These are phyloP conservation scores for Phytomonas sp. DNA, from an alignment of 208 protist genomes.

Conservation along the genomic window DNA sequence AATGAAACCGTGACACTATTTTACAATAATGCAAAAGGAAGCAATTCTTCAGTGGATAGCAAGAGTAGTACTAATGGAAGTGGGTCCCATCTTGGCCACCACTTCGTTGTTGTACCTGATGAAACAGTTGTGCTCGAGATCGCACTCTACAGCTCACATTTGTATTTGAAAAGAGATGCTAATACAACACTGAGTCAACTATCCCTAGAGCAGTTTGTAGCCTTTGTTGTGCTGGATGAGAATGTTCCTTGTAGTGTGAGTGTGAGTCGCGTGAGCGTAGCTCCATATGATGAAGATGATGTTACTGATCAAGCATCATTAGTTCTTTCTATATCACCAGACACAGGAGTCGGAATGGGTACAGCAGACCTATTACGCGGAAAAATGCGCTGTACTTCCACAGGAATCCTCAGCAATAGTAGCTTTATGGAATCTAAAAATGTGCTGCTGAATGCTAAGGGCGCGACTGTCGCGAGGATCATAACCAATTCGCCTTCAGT, in stretches of 20 bases:
- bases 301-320: background rate
- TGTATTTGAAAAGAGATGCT: background rate
- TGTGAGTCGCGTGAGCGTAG: slow-evolving; percentile 48
- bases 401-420: background rate
- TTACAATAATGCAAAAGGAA: background rate
- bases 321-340: background rate
- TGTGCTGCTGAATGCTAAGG: background rate
- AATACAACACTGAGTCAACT: slow-evolving; percentile 21
- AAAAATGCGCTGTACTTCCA: background rate
- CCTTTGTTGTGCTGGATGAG: slow-evolving; percentile 62
- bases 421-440: background rate
- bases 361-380: background rate
- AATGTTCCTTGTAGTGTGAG: slow-evolving; percentile 53
- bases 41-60: background rate
- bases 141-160: background rate
- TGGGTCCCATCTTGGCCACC: background rate
- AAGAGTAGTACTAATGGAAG: background rate
- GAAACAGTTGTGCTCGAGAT: background rate
- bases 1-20: background rate
- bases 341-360: background rate
- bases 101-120: background rate
- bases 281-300: slow-evolving; percentile 20
- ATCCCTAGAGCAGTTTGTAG: slow-evolving; percentile 57
- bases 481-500: background rate
- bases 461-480: background rate